A percentile compares a stretch with the other conserved stretches of the same genome.
Evolutionary conservation across 176 grass and related monocot species (phyloP).

Genomic region (Raddia guianensis): DNA sequence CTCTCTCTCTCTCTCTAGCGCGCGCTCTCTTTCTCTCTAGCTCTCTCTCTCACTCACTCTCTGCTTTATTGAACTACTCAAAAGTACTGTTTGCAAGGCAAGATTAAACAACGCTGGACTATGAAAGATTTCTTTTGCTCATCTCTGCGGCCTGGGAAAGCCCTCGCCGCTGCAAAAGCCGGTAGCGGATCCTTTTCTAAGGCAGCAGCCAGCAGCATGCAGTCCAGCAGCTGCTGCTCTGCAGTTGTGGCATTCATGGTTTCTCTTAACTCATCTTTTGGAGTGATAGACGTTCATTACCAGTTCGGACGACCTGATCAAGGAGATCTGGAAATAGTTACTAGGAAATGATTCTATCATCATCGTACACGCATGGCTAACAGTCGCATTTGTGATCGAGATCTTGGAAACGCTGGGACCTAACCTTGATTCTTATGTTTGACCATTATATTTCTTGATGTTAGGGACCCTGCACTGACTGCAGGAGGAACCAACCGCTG

Average conservation of each 20-base stretch:
- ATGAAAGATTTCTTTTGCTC: constrained; percentile 55
- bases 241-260: constrained; percentile 38
- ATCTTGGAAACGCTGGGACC: constrained; percentile 31
- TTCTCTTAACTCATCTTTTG: constrained; percentile 20
- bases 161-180: constrained; percentile 41
- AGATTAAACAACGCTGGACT: constrained; percentile 61
- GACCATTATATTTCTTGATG: constrained; percentile 38
- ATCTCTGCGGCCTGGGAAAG: constrained; percentile 37
- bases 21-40: background rate
- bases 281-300: constrained; percentile 27
- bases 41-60: background rate
- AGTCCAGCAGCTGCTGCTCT: constrained; percentile 34
- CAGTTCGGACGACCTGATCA: constrained; percentile 1
- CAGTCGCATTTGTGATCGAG: background rate
- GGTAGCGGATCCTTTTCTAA: constrained; percentile 37
- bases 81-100: constrained; percentile 66
- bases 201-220: constrained; percentile 35
- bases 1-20: background rate
- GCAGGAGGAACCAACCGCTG: constrained; percentile 68
- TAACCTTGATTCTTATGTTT: constrained; percentile 25
- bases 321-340: constrained; percentile 27
- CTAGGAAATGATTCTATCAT: constrained; percentile 23
- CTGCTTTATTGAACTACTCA: constrained; percentile 34
- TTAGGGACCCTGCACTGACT: constrained; percentile 79
- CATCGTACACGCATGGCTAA: constrained; percentile 4